phyloP scores from a whole-genome alignment of 768 basidiomycete species.

The Hypholoma fasciculare region DNA sequence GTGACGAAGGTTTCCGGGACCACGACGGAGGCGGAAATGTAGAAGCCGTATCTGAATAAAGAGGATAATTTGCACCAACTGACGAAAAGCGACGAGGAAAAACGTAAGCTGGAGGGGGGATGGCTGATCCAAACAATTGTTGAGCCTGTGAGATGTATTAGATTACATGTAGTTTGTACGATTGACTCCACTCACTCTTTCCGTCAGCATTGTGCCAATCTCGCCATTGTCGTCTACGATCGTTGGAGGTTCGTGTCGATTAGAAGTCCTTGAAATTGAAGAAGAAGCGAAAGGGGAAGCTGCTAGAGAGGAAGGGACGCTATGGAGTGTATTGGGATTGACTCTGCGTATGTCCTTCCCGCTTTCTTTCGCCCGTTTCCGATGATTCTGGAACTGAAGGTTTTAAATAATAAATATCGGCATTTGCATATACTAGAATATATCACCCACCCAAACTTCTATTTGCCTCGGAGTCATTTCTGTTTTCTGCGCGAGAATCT shows the following conservation, averaged over 20 bases:
- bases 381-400: slow-evolving; percentile 55
- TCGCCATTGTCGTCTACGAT: too few relatives aligned
- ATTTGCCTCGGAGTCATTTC: slow-evolving; percentile 48
- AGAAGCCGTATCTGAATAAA: slow-evolving; percentile 4
- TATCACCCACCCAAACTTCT: slow-evolving; percentile 54
- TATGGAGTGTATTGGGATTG: slow-evolving; percentile 8
- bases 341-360: slow-evolving; percentile 22
- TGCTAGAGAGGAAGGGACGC: too few relatives aligned
- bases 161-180: too few relatives aligned
- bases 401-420: too few relatives aligned
- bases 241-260: too few relatives aligned
- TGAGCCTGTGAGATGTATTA: too few relatives aligned
- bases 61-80: slow-evolving; percentile 8
- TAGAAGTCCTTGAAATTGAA: too few relatives aligned
- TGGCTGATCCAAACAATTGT: too few relatives aligned
- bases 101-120: neutral
- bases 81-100: neutral
- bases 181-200: too few relatives aligned
- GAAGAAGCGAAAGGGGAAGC: neutral
- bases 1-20: slow-evolving; percentile 25
- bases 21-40: slow-evolving; percentile 31
- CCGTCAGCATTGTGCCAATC: too few relatives aligned
- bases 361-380: slow-evolving; percentile 37
- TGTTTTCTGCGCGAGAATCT: slow-evolving; percentile 38
- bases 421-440: too few relatives aligned